These are phyloP conservation scores for Exophiala sideris DNA, from an alignment of 2,329 filamentous ascomycete species.

Conservation along the genomic window DNA sequence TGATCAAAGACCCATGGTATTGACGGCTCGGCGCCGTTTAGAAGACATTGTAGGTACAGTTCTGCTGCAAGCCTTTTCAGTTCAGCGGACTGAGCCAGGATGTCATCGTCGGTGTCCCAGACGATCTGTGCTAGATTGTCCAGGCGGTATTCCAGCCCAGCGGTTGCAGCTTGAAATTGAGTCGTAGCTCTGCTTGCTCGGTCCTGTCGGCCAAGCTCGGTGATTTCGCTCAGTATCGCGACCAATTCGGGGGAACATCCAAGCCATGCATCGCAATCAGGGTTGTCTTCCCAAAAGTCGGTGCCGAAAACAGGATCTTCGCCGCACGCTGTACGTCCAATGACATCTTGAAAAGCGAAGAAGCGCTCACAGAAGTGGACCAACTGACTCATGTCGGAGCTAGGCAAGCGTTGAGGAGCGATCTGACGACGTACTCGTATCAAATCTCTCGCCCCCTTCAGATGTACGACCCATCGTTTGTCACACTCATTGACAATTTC, in stretches of 20 bases:
- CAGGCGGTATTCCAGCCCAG: slow-evolving; percentile 35
- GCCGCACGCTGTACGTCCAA: slow-evolving; percentile 50
- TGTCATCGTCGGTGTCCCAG: slow-evolving; percentile 32
- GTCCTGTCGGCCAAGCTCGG: slow-evolving; percentile 41
- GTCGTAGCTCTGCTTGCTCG: neutral
- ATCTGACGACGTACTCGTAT: slow-evolving; percentile 40
- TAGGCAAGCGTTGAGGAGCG: neutral
- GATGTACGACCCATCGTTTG: slow-evolving; percentile 47
- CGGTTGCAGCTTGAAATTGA: slow-evolving; percentile 34
- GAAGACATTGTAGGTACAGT: slow-evolving; percentile 46
- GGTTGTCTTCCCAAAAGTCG: slow-evolving; percentile 46
- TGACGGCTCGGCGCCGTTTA: slow-evolving; percentile 43
- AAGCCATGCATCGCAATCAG: slow-evolving; percentile 46
- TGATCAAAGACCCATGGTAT: slow-evolving; percentile 30
- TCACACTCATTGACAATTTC: slow-evolving; percentile 46
- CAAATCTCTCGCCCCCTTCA: slow-evolving; percentile 48
- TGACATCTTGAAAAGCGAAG: slow-evolving; percentile 52
- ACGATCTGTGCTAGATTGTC: slow-evolving; percentile 36
- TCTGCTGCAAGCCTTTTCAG: slow-evolving; percentile 43
- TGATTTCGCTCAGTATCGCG: slow-evolving; percentile 47
- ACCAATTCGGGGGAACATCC: slow-evolving; percentile 49
- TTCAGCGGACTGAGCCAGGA: slow-evolving; percentile 39
- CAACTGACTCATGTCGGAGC: neutral
- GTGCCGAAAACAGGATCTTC: slow-evolving; percentile 46
- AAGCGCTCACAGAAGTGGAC: slow-evolving; percentile 38